Evolutionary conservation across 495 filamentous ascomycete genomes (phyloP), one percentile per base, ranked within the genome.

Genomic region (Bathelium albidoporum): DNA sequence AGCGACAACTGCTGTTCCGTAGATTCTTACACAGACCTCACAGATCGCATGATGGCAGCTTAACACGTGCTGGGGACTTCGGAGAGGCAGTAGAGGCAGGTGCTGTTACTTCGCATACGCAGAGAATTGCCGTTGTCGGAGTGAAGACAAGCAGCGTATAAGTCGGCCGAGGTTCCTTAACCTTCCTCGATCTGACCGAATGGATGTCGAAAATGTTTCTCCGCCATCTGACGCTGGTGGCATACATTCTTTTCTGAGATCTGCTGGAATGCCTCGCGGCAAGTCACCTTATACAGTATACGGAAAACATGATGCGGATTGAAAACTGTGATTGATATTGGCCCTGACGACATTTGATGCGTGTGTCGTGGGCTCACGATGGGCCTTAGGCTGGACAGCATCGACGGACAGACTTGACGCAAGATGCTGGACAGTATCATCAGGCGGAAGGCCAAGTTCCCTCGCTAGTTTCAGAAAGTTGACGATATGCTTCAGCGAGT

Each of bases 21-120:
- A 75, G 24, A 73, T 61, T 29, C 68, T 62, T 1, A 68, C 67
- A 61, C 66, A 78, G 3, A 31, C 60, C 36, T 78, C 70, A 53
- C 68, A 78, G 2, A 78, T 58, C 14, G 65, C 59, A 64, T 78
- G 69, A 20, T 69, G 58, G 59, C 70, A 78, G 2, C 55, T 62
- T 1, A 75, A 62, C 26, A 68, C 26, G 63, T 76, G 66, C 65
- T 75, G 63, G 22, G 70, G 71, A 32, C 63, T 66, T 29, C 45
- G 45, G 7, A 65, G 26, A 77, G 58, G 49, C 69, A 77, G 31
- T 64, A 63, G 26, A 74, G 59, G 62, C 69, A 78, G 31, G 4
- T 55, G 5, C 3, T 4, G 29, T 55, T 55, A 29, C 24, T 55
- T 12, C 24, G 5, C 34, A 39, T 39, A 14, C 14, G 34, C 14